These are phyloP conservation scores for Cephalotrichum gorgonifer DNA, from an alignment of 2,329 filamentous ascomycete genomes.

Conservation along the genomic window DNA sequence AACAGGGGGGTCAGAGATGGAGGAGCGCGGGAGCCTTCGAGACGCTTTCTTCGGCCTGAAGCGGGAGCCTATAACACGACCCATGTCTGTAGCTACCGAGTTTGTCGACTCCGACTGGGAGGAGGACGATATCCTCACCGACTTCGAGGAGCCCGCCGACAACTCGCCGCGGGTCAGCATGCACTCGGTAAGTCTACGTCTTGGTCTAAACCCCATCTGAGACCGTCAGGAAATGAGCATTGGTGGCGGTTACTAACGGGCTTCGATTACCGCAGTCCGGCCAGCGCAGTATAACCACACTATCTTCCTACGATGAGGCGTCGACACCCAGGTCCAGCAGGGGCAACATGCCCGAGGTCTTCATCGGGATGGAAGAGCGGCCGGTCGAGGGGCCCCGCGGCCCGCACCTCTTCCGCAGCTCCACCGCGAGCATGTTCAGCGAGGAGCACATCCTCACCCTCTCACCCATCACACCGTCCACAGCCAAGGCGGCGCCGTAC, in stretches of 20 bases:
- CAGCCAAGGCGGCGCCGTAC: slow-evolving; percentile 1
- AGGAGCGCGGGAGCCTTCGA: slow-evolving; percentile 35
- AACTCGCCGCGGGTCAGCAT: slow-evolving; percentile 58
- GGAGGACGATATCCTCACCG: slow-evolving; percentile 46
- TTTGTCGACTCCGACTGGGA: slow-evolving; percentile 68
- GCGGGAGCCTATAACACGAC: slow-evolving; percentile 40
- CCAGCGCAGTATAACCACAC: slow-evolving; percentile 70
- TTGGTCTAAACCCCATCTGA: background rate
- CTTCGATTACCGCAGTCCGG: slow-evolving; percentile 40
- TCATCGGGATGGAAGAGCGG: slow-evolving; percentile 38
- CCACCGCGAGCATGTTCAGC: slow-evolving; percentile 42
- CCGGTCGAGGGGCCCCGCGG: slow-evolving; percentile 71
- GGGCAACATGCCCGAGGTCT: slow-evolving; percentile 49
- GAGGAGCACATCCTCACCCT: slow-evolving; percentile 51
- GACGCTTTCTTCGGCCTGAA: slow-evolving; percentile 54
- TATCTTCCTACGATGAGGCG: slow-evolving; percentile 78
- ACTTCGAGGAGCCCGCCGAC: slow-evolving; percentile 38
- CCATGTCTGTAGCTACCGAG: slow-evolving; percentile 63
- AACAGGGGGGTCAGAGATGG: slow-evolving; percentile 41
- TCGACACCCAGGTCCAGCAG: slow-evolving; percentile 63
- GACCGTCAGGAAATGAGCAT: background rate
- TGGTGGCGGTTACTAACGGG: background rate
- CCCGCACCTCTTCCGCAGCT: slow-evolving; percentile 75
- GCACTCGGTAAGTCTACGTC: slow-evolving; percentile 52
- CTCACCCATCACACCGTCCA: slow-evolving; percentile 57